Conservation (phyloP, 2,329 filamentous ascomycete species). For the Dendrostoma leiphaemia region DNA sequence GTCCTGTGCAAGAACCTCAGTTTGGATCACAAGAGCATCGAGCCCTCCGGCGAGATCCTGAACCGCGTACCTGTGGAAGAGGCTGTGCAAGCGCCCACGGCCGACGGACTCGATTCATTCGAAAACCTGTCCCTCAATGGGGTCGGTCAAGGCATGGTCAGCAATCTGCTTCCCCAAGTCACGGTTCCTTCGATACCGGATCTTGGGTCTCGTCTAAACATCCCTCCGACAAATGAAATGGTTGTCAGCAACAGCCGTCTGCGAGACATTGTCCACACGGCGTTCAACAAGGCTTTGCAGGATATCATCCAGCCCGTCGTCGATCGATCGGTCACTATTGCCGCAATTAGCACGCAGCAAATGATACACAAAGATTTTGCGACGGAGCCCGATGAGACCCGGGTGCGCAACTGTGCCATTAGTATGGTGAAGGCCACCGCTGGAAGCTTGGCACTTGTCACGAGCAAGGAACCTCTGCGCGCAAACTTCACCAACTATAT, state of each 20-base stretch:
- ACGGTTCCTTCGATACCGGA: slow-evolving; percentile 82
- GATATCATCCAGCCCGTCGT: slow-evolving; percentile 98
- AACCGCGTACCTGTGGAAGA: slow-evolving; percentile 68
- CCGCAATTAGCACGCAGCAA: slow-evolving; percentile 92
- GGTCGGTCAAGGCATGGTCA: slow-evolving; percentile 65
- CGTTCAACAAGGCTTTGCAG: slow-evolving; percentile 84
- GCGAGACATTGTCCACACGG: slow-evolving; percentile 76
- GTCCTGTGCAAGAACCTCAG: slow-evolving; percentile 90
- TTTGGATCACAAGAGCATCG: slow-evolving; percentile 88
- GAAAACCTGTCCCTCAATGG: slow-evolving; percentile 78
- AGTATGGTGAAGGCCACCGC: slow-evolving; percentile 95
- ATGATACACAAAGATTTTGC: slow-evolving; percentile 96
- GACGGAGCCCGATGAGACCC: slow-evolving; percentile 86
- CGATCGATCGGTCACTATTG: slow-evolving; percentile 95
- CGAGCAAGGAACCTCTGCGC: slow-evolving; percentile 92
- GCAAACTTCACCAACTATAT: slow-evolving; percentile 98
- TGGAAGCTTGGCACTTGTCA: slow-evolving; percentile 92
- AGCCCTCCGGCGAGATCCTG: slow-evolving; percentile 82
- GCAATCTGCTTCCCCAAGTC: slow-evolving; percentile 73
- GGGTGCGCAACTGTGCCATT: slow-evolving; percentile 80
- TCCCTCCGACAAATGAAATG: slow-evolving; percentile 79
- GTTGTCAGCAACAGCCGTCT: slow-evolving; percentile 68
- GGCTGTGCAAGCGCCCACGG: slow-evolving; percentile 55
- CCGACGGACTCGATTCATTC: slow-evolving; percentile 75
- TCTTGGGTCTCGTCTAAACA: slow-evolving; percentile 72